phyloP scores from a whole-genome alignment of 2,329 filamentous ascomycete genomes.

The Fusarium albidum region DNA sequence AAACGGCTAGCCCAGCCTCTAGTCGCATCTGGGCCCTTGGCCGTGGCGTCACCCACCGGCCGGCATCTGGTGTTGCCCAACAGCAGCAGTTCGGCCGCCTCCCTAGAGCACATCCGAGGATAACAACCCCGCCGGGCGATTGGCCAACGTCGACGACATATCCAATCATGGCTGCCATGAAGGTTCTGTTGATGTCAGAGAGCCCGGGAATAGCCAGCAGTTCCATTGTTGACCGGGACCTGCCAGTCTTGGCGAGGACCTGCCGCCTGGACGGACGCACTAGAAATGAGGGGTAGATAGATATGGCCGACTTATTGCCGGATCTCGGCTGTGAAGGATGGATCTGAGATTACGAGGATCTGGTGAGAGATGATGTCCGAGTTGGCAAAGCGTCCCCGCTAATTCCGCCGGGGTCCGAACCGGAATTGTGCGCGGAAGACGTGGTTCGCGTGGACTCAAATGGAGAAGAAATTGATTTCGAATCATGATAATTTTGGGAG shows the following conservation, averaged over 20 bases:
- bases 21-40: conserved; percentile 16
- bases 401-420: not conserved
- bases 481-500: no score
- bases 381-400: not conserved
- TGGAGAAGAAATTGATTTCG: not conserved
- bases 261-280: not conserved
- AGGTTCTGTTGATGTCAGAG: conserved; percentile 1
- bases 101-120: conserved; percentile 20
- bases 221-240: conserved; percentile 5
- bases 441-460: not conserved
- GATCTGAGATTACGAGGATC: conserved; percentile 26
- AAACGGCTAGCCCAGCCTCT: conserved; percentile 24
- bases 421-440: not conserved
- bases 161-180: not conserved
- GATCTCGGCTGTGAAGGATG: conserved; percentile 14
- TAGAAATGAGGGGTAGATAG: conserved; percentile 8
- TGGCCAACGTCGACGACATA: not conserved
- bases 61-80: not conserved
- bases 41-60: conserved; percentile 6
- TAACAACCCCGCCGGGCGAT: not conserved
- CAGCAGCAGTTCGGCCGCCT: conserved; percentile 9
- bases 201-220: not conserved
- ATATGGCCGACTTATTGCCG: conserved; percentile 20
- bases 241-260: not conserved
- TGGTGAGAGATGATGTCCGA: conserved; percentile 2